Evolutionary conservation across 495 filamentous ascomycete species (phyloP).

Genomic region (Hypoxylon rickii): DNA sequence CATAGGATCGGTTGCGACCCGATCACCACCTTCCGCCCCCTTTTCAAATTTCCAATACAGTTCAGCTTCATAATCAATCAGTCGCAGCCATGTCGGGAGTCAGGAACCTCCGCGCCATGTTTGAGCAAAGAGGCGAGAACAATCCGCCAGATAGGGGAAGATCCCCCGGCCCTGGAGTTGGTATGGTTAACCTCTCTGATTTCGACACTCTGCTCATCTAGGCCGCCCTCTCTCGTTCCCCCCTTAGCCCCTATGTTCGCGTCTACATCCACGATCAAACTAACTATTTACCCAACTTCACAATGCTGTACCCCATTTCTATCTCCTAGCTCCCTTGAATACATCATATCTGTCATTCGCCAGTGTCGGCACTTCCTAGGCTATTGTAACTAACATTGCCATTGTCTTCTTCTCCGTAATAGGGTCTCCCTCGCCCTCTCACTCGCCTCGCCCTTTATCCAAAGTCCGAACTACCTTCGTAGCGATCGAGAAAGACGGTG

Average conservation of each 20-base stretch:
- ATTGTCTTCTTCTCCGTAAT: conserved; percentile 17
- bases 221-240: neutral
- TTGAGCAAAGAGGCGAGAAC: conserved; percentile 71
- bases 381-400: conserved; percentile 33
- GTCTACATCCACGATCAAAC: conserved; percentile 3
- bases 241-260: neutral
- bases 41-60: neutral
- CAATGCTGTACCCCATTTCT: conserved; percentile 12
- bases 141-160: conserved; percentile 75
- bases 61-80: conserved; percentile 2
- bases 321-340: conserved; percentile 8
- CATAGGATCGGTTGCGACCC: conserved; percentile 30
- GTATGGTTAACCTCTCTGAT: conserved; percentile 31
- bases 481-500: conserved; percentile 68
- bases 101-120: conserved; percentile 81
- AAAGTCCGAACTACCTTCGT: conserved; percentile 87
- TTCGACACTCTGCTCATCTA: neutral
- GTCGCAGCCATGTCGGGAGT: conserved; percentile 52
- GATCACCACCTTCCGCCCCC: conserved; percentile 19
- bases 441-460: conserved; percentile 65
- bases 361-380: conserved; percentile 5
- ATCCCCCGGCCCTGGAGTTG: conserved; percentile 59
- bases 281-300: conserved; percentile 12
- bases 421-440: conserved; percentile 38
- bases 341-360: conserved; percentile 17